Conservation (phyloP, 192 early-diverging fungal species). For the Paraglomus occultum region DNA sequence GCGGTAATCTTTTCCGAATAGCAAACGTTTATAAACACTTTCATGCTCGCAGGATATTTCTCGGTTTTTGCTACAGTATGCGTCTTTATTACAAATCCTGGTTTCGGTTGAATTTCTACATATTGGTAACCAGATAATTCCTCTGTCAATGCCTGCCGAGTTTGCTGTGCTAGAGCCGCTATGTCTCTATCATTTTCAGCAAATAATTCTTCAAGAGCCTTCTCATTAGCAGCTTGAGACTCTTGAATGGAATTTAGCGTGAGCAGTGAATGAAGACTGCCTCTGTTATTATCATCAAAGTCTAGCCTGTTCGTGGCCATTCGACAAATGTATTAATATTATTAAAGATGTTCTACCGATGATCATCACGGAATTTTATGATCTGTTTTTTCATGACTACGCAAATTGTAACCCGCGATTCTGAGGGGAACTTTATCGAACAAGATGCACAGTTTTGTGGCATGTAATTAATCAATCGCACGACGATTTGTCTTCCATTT, state of each 20-base stretch:
- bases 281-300: too few species aligned
- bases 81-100: slow-evolving; percentile 59
- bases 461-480: slow-evolving; percentile 22
- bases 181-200: slow-evolving; percentile 45
- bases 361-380: too few species aligned
- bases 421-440: too few species aligned
- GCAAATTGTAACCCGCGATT: too few species aligned
- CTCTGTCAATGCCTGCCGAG: slow-evolving; percentile 31
- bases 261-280: too few species aligned
- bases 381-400: too few species aligned
- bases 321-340: too few species aligned
- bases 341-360: too few species aligned
- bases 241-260: too few species aligned
- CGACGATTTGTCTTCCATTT: neutral
- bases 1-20: slow-evolving; percentile 54
- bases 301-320: too few species aligned
- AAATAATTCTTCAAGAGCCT: slow-evolving; percentile 35
- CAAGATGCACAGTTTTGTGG: slow-evolving; percentile 6
- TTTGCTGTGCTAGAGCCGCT: slow-evolving; percentile 30
- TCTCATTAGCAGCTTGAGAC: slow-evolving; percentile 25
- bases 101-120: slow-evolving; percentile 42
- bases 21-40: slow-evolving; percentile 69
- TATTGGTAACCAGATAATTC: neutral
- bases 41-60: slow-evolving; percentile 38
- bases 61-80: slow-evolving; percentile 27